Evolutionary conservation across 1,139 yeast species (phyloP).

Genomic region (Suhomyces terraborum): DNA sequence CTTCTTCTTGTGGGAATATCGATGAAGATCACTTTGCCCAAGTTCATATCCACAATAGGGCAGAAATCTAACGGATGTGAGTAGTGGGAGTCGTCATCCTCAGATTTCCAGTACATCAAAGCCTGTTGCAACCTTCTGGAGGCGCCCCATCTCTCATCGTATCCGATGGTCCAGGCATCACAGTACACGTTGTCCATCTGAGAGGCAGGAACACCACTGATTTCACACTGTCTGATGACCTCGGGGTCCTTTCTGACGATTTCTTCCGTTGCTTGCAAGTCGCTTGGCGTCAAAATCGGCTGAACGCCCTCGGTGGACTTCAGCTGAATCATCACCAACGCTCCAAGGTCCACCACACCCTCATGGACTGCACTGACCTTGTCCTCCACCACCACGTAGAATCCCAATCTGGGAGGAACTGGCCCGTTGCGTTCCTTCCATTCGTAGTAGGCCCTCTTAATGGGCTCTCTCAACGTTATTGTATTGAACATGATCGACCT

Average conservation of each 20-base stretch:
- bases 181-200: constrained; percentile 76
- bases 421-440: constrained; percentile 71
- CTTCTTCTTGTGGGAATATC: constrained; percentile 78
- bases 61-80: constrained; percentile 84
- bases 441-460: constrained; percentile 57
- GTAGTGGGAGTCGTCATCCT: constrained; percentile 79
- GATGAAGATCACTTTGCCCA: constrained; percentile 64
- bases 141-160: constrained; percentile 82
- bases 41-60: constrained; percentile 78
- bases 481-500: constrained; percentile 61
- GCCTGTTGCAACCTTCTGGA: constrained; percentile 79
- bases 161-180: constrained; percentile 86
- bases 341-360: constrained; percentile 62
- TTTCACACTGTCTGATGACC: constrained; percentile 71
- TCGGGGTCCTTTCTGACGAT: constrained; percentile 66
- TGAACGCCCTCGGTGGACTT: constrained; percentile 60
- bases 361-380: constrained; percentile 66
- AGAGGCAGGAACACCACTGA: constrained; percentile 64
- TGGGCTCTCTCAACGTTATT: constrained; percentile 70
- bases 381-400: constrained; percentile 61
- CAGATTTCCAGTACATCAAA: constrained; percentile 73
- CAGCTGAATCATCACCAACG: constrained; percentile 48
- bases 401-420: constrained; percentile 66
- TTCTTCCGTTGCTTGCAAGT: constrained; percentile 62
- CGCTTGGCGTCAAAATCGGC: constrained; percentile 74